Conservation (phyloP, 1,284 basidiomycete species). For the Boletellus dicymbophilus region DNA sequence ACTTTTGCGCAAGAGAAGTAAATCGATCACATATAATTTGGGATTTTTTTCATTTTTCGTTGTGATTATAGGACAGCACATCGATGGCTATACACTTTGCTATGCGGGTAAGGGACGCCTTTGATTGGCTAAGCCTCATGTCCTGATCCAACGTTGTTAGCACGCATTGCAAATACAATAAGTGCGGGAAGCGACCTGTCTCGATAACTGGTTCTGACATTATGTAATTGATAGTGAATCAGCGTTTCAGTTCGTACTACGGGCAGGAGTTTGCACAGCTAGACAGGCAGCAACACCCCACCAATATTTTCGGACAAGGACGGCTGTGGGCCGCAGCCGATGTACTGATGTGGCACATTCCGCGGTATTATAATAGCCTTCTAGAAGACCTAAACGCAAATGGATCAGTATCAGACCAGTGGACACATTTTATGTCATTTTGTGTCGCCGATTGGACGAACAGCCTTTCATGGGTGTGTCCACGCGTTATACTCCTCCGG, state of each 20-base stretch:
- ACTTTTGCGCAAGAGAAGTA: conserved; percentile 27
- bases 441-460: conserved; percentile 32
- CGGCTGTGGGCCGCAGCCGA: conserved; percentile 21
- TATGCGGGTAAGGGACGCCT: conserved; percentile 29
- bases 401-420: conserved; percentile 36
- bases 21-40: background rate
- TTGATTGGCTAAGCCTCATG: background rate
- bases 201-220: no score
- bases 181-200: no score
- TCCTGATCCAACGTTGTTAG: conserved; percentile 17
- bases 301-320: conserved; percentile 18
- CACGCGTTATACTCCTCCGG: no score
- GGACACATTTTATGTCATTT: conserved; percentile 29
- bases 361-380: conserved; percentile 20
- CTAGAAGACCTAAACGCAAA: conserved; percentile 34
- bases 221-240: conserved; percentile 22
- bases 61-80: conserved; percentile 17
- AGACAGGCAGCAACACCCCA: conserved; percentile 30
- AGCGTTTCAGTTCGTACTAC: conserved; percentile 31
- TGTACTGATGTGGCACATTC: conserved; percentile 31
- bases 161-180: conserved; percentile 32
- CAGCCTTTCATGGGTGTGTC: conserved; percentile 28
- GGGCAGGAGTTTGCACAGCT: conserved; percentile 29
- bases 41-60: background rate
- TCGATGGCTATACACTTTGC: conserved; percentile 37